Conservation (phyloP, 2,329 filamentous ascomycete genomes). For the Hypoxylon sp. region DNA sequence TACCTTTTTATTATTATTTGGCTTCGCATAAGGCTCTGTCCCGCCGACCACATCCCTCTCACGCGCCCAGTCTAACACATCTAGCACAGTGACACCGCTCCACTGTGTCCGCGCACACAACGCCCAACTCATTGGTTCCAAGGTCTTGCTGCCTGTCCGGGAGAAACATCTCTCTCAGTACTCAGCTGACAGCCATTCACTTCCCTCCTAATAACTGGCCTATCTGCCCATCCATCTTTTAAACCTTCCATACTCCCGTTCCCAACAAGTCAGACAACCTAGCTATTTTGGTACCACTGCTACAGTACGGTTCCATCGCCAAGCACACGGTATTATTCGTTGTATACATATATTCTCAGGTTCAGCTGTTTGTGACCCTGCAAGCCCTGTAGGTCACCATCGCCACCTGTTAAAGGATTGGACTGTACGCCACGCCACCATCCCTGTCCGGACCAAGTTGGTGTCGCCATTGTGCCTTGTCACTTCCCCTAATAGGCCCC, state of each 20-base stretch:
- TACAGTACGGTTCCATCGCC: conserved; percentile 40
- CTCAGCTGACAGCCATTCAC: conserved; percentile 48
- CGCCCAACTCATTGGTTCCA: conserved; percentile 47
- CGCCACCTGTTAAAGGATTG: conserved; percentile 46
- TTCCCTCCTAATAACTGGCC: conserved; percentile 32
- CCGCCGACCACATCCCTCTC: conserved; percentile 52
- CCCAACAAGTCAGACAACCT: conserved; percentile 33
- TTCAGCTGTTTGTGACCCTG: conserved; percentile 45
- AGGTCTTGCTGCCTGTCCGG: conserved; percentile 40
- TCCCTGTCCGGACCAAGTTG: conserved; percentile 52
- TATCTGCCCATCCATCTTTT: conserved; percentile 24
- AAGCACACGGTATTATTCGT: conserved; percentile 33
- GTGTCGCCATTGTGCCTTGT: conserved; percentile 54
- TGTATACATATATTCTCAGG: conserved; percentile 23
- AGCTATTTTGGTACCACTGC: conserved; percentile 18
- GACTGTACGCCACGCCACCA: conserved; percentile 45
- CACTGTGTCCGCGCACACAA: conserved; percentile 49
- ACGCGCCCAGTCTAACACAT: conserved; percentile 48
- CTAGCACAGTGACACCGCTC: conserved; percentile 53
- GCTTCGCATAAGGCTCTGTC: conserved; percentile 45
- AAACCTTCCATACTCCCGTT: conserved; percentile 16
- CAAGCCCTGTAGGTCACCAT: conserved; percentile 46
- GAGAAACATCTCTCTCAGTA: conserved; percentile 32
- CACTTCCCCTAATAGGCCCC: conserved; percentile 45
- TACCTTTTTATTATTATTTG: conserved; percentile 26